A percentile compares a stretch with the other conserved stretches of the same genome.
phyloP scores from a whole-genome alignment of 306 rosid species.

The Betula pendula region DNA sequence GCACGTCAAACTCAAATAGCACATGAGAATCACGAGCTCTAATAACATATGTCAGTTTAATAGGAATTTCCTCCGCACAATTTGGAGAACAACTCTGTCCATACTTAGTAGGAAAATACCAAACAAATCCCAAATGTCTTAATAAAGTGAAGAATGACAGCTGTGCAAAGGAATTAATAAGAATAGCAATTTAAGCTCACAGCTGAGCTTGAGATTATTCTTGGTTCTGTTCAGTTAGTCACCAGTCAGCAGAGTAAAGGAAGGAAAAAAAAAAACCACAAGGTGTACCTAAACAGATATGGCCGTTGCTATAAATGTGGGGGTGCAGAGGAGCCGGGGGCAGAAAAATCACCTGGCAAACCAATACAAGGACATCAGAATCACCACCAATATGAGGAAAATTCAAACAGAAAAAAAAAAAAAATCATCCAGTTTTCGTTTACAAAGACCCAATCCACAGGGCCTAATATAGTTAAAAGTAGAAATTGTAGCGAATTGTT shows the following conservation, averaged over 20 bases:
- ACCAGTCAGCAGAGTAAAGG: no score
- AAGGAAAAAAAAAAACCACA: background rate
- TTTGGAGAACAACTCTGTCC: no score
- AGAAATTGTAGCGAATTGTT: background rate
- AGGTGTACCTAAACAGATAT: conserved; percentile 10
- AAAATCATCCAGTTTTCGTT: background rate
- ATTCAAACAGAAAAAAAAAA: background rate
- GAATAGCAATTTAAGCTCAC: background rate
- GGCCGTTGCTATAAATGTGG: conserved; percentile 15
- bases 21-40: no score
- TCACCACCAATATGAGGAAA: background rate
- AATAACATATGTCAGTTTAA: no score
- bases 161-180: background rate
- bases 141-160: background rate
- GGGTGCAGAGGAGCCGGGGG: conserved; percentile 8
- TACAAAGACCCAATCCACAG: background rate
- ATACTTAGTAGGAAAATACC: background rate
- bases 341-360: conserved; percentile 10
- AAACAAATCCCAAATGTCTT: background rate
- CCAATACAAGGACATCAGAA: background rate
- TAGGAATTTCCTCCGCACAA: no score
- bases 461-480: background rate
- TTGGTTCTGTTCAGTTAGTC: background rate
- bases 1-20: background rate
- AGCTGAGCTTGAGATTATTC: no score